A percentile compares a stretch with the other conserved stretches of the same genome.
These are phyloP conservation scores for Backusella sp. DNA, from an alignment of 192 early-diverging fungal genomes.

Conservation along the genomic window DNA sequence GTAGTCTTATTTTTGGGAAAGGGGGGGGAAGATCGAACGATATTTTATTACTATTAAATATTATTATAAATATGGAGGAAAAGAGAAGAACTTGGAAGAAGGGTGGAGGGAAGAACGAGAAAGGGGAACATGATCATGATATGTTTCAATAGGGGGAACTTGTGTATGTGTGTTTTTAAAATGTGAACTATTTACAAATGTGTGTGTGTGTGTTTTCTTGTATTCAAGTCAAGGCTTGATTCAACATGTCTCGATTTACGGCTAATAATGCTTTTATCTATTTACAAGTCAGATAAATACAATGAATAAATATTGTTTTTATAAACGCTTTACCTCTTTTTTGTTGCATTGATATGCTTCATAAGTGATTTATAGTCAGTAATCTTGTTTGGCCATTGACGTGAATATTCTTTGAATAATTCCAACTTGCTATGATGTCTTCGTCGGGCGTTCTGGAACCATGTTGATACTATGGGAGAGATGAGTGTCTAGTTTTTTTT, in stretches of 20 bases:
- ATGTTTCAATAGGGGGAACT: background rate
- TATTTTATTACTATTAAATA: too few relatives aligned
- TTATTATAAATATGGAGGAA: too few relatives aligned
- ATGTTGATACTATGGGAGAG: background rate
- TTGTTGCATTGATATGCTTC: background rate
- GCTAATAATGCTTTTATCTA: too few relatives aligned
- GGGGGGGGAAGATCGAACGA: background rate
- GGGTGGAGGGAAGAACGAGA: background rate
- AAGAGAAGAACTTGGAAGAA: too few relatives aligned
- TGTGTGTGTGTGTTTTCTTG: too few relatives aligned
- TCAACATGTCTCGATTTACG: too few relatives aligned
- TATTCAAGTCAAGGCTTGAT: too few relatives aligned
- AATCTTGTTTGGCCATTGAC: background rate
- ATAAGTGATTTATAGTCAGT: background rate
- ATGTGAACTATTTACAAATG: background rate
- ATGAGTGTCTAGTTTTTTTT: background rate
- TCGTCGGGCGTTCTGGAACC: conserved; percentile 13
- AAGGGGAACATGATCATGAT: background rate
- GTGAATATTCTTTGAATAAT: background rate
- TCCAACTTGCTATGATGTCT: background rate
- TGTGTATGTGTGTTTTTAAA: background rate
- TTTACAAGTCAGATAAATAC: too few relatives aligned
- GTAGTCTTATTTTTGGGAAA: too few relatives aligned
- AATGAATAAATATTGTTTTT: background rate
- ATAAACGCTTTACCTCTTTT: background rate